A percentile compares a stretch with the other conserved stretches of the same genome.
phyloP scores from a whole-genome alignment of 805 yeast species.

The Ogataea ganodermae region DNA sequence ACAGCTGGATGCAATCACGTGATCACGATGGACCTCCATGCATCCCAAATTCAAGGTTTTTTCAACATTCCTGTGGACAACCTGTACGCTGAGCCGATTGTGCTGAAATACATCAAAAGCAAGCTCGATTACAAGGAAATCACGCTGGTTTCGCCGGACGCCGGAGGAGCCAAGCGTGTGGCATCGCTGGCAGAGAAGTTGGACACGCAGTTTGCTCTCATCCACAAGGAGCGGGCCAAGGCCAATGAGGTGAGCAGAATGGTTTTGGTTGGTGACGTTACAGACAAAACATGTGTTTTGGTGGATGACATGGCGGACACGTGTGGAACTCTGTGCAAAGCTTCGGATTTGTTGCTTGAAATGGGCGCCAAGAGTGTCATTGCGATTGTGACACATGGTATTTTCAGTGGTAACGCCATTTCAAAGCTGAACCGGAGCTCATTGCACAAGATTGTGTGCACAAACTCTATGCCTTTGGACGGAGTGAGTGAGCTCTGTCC shows the following conservation, averaged over 20 bases:
- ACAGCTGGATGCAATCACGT: slow-evolving; percentile 96
- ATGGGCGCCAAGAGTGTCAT: slow-evolving; percentile 84
- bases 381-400: slow-evolving; percentile 95
- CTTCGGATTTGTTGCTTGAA: slow-evolving; percentile 80
- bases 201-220: slow-evolving; percentile 91
- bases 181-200: slow-evolving; percentile 91
- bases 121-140: slow-evolving; percentile 56
- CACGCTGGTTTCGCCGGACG: slow-evolving; percentile 94
- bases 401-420: slow-evolving; percentile 82
- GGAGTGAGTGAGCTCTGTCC: slow-evolving; percentile 59
- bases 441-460: slow-evolving; percentile 77
- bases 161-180: slow-evolving; percentile 98
- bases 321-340: slow-evolving; percentile 94
- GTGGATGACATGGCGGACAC: slow-evolving; percentile 99
- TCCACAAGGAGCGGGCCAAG: slow-evolving; percentile 92
- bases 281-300: slow-evolving; percentile 75
- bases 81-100: slow-evolving; percentile 92
- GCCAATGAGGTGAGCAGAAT: slow-evolving; percentile 94
- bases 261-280: slow-evolving; percentile 96
- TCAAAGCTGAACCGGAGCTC: slow-evolving; percentile 68
- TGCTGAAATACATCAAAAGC: slow-evolving; percentile 75
- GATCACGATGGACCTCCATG: slow-evolving; percentile 95
- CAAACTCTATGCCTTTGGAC: slow-evolving; percentile 88
- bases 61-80: slow-evolving; percentile 95
- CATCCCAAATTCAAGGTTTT: slow-evolving; percentile 97